Evolutionary conservation across 2,329 filamentous ascomycete species (phyloP).

Genomic region (Neurospora crassa): DNA sequence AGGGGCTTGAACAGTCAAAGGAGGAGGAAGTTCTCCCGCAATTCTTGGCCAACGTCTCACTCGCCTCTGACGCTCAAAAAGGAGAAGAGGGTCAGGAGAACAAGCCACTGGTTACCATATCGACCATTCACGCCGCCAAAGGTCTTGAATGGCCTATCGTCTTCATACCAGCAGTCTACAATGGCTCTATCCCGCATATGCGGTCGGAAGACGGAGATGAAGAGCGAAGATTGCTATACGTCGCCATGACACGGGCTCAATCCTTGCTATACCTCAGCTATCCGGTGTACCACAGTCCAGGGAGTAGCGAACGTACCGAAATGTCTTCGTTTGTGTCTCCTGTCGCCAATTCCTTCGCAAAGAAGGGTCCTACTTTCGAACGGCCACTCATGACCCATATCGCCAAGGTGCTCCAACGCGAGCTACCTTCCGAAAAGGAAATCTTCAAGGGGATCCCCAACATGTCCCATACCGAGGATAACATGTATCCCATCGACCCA

Average conservation of each 20-base stretch:
- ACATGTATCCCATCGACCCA: slow-evolving; percentile 57
- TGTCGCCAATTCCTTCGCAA: slow-evolving; percentile 39
- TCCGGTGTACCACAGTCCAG: slow-evolving; percentile 56
- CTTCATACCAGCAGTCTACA: slow-evolving; percentile 82
- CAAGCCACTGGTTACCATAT: slow-evolving; percentile 69
- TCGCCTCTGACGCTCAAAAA: slow-evolving; percentile 71
- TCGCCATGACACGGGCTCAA: slow-evolving; percentile 93
- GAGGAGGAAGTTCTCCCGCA: slow-evolving; percentile 57
- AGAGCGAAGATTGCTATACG: slow-evolving; percentile 81
- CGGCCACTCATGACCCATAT: slow-evolving; percentile 53
- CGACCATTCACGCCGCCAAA: slow-evolving; percentile 93
- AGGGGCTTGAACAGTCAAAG: slow-evolving; percentile 58
- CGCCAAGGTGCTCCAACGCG: slow-evolving; percentile 59
- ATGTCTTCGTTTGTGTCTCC: slow-evolving; percentile 64
- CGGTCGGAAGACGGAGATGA: slow-evolving; percentile 79
- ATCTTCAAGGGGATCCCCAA: slow-evolving; percentile 44
- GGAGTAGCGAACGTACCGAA: slow-evolving; percentile 43
- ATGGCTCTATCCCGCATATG: slow-evolving; percentile 83
- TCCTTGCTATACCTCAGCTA: slow-evolving; percentile 78
- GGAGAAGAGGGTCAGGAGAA: slow-evolving; percentile 47
- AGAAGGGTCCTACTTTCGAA: slow-evolving; percentile 61
- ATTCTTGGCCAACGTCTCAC: slow-evolving; percentile 81
- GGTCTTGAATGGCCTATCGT: slow-evolving; percentile 94
- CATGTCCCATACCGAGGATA: slow-evolving; percentile 54
- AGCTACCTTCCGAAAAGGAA: slow-evolving; percentile 44